phyloP scores from a whole-genome alignment of 306 rosid species.

The Castanea sativa region DNA sequence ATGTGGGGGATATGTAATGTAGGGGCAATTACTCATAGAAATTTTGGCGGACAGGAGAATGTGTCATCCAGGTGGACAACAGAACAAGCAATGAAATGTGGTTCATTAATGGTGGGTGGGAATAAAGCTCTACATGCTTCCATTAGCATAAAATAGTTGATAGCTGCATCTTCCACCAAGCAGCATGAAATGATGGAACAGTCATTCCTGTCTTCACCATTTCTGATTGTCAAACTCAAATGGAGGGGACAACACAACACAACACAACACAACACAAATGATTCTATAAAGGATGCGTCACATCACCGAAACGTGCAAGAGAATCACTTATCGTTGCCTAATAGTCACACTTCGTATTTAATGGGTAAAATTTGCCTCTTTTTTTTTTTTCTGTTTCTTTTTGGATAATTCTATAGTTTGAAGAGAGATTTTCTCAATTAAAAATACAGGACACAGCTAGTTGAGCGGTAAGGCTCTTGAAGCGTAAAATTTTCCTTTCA shows the following conservation, averaged over 20 bases:
- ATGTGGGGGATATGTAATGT: not conserved
- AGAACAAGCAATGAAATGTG: slow-evolving; percentile 4
- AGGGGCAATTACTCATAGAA: not conserved
- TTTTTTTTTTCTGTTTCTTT: not conserved
- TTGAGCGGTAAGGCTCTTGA: no score
- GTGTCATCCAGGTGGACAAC: slow-evolving; percentile 24
- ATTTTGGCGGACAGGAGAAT: slow-evolving; percentile 20
- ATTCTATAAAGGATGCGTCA: not conserved
- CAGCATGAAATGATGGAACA: not conserved
- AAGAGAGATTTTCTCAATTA: not conserved
- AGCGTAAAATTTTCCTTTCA: no score
- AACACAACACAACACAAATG: not conserved
- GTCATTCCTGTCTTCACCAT: not conserved
- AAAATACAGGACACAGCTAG: no score
- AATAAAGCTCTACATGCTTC: not conserved
- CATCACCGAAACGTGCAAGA: not conserved
- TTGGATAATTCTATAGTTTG: not conserved
- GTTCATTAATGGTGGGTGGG: slow-evolving; percentile 7
- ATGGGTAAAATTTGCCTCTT: not conserved
- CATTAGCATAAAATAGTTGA: not conserved
- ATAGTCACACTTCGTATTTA: not conserved
- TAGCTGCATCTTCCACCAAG: not conserved
- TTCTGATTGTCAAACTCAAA: not conserved
- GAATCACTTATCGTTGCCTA: not conserved
- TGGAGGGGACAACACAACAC: no score